A percentile compares a stretch with the other conserved stretches of the same genome.
These are phyloP conservation scores for Phytophthora kernoviae DNA, from an alignment of 352 stramenopile species.

Conservation along the genomic window DNA sequence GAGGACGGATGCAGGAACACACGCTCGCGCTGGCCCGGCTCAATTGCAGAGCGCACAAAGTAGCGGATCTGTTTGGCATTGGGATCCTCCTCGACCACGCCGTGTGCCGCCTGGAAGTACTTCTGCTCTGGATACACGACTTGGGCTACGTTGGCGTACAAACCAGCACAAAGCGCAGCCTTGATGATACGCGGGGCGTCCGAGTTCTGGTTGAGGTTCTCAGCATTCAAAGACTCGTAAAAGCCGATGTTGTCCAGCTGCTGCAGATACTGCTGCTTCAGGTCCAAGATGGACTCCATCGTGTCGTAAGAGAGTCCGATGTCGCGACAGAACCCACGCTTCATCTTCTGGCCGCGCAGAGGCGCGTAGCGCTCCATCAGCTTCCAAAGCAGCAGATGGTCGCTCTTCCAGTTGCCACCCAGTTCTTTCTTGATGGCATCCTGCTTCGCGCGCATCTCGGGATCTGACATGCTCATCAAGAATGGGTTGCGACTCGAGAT, in stretches of 20 bases:
- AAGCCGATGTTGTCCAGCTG: constrained; percentile 82
- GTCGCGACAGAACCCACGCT: constrained; percentile 72
- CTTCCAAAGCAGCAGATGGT: constrained; percentile 76
- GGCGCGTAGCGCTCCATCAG: constrained; percentile 81
- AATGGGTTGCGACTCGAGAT: constrained; percentile 85
- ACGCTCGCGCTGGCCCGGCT: constrained; percentile 59
- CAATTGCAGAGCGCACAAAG: constrained; percentile 69
- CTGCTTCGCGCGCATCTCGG: constrained; percentile 58
- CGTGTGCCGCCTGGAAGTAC: constrained; percentile 94
- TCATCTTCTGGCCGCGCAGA: constrained; percentile 52
- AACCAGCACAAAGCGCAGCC: constrained; percentile 76
- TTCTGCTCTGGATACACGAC: constrained; percentile 93
- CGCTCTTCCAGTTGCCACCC: constrained; percentile 66
- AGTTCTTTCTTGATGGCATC: constrained; percentile 75
- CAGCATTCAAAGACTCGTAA: constrained; percentile 51
- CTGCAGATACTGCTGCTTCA: constrained; percentile 88
- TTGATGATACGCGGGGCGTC: constrained; percentile 92
- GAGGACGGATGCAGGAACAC: constrained; percentile 98
- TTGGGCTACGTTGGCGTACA: constrained; percentile 84
- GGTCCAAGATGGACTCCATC: constrained; percentile 92
- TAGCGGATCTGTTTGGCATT: constrained; percentile 95
- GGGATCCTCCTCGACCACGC: constrained; percentile 90
- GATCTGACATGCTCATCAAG: constrained; percentile 71
- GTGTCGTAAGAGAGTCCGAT: constrained; percentile 85
- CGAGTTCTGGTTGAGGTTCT: constrained; percentile 66